phyloP scores from a whole-genome alignment of 1,284 basidiomycete species.

The Microbotryum silenes-acaulis region DNA sequence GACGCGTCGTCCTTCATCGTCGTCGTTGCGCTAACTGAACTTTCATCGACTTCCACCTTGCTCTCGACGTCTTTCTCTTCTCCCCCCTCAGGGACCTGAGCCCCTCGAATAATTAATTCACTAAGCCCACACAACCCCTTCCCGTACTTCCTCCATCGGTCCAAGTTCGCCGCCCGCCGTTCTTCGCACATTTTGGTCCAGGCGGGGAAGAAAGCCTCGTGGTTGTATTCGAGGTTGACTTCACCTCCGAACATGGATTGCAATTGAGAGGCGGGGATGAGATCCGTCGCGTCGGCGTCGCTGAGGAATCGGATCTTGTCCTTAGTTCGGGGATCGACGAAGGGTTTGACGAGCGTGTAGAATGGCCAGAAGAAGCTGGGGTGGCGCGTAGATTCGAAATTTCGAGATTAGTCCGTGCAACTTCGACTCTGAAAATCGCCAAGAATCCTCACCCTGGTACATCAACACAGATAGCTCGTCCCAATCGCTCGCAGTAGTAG shows the following conservation, averaged over 20 bases:
- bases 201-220: conserved; percentile 40
- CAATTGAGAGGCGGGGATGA: conserved; percentile 32
- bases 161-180: conserved; percentile 37
- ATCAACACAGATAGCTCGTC: conserved; percentile 41
- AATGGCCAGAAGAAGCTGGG: conserved; percentile 5
- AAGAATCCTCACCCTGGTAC: background rate
- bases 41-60: too few species aligned
- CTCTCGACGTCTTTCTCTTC: background rate
- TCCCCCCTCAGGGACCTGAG: conserved; percentile 19
- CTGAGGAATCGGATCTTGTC: conserved; percentile 38
- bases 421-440: too few species aligned
- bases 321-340: conserved; percentile 44
- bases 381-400: too few species aligned
- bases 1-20: too few species aligned
- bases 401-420: too few species aligned
- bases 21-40: too few species aligned
- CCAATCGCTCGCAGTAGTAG: conserved; percentile 40
- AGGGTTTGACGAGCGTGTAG: conserved; percentile 39
- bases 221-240: conserved; percentile 38
- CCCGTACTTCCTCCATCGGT: conserved; percentile 39
- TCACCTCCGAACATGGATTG: conserved; percentile 33
- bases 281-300: conserved; percentile 30
- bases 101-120: conserved; percentile 41
- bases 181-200: conserved; percentile 36
- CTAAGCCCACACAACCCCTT: conserved; percentile 37